These are phyloP conservation scores for Macrolepiota albuminosa DNA, from an alignment of 768 basidiomycete genomes.

Conservation along the genomic window DNA sequence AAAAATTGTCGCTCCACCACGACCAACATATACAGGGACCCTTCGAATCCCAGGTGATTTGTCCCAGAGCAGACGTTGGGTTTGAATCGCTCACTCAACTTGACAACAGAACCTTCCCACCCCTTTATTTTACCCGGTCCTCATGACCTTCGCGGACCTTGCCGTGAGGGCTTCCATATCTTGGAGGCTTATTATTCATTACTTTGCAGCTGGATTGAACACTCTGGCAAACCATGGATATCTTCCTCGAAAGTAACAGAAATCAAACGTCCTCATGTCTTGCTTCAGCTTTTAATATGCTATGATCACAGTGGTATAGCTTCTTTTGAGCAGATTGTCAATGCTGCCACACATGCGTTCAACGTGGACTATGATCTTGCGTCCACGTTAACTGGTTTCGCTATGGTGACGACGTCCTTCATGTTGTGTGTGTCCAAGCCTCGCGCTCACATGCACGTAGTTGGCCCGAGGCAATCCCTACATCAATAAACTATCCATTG, in stretches of 20 bases:
- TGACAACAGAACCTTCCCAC: constrained; percentile 3
- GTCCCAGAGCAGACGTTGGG: neutral
- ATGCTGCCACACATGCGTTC: constrained; percentile 2
- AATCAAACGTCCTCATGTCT: neutral
- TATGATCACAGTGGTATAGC: constrained; percentile 9
- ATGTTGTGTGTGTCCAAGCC: neutral
- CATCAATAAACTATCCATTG: constrained; percentile 10
- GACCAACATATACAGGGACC: constrained; percentile 2
- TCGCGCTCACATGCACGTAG: neutral
- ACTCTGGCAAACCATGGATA: constrained; percentile 15
- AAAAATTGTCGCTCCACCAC: constrained; percentile 7
- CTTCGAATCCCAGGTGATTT: constrained; percentile 9
- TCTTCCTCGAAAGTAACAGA: constrained; percentile 12
- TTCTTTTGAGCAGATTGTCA: constrained; percentile 13
- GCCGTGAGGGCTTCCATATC: constrained; percentile 5
- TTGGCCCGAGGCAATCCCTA: constrained; percentile 9
- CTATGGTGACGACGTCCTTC: constrained; percentile 5
- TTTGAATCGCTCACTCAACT: neutral
- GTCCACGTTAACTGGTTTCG: constrained; percentile 8
- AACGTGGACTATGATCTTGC: constrained; percentile 15
- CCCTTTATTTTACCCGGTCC: constrained; percentile 6
- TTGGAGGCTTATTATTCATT: neutral
- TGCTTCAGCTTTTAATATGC: neutral
- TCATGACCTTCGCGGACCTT: constrained; percentile 12
- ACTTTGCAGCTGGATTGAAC: constrained; percentile 11